Evolutionary conservation across 805 yeast species (phyloP).

Genomic region (Wickerhamomyces mucosus): DNA sequence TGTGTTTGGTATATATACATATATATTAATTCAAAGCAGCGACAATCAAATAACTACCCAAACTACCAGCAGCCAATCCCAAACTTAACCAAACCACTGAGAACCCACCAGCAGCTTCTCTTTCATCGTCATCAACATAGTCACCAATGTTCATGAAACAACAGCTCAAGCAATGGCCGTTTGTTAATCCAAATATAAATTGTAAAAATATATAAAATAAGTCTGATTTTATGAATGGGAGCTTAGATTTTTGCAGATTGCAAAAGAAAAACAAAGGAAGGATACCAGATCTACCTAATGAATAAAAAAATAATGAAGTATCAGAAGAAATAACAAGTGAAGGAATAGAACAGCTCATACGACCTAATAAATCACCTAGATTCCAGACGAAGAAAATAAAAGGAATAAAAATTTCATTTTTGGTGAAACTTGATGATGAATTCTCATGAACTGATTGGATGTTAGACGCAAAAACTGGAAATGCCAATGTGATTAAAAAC

Average conservation of each 20-base stretch:
- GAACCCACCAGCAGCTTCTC: conserved; percentile 92
- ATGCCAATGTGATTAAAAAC: conserved; percentile 64
- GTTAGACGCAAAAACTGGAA: conserved; percentile 84
- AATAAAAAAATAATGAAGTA: conserved; percentile 37
- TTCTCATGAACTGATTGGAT: conserved; percentile 40
- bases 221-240: conserved; percentile 42
- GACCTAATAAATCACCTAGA: conserved; percentile 74
- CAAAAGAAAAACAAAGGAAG: conserved; percentile 69
- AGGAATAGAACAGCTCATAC: conserved; percentile 52
- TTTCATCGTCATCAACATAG: conserved; percentile 53
- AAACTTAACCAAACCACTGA: conserved; percentile 69
- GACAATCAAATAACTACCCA: conserved; percentile 63
- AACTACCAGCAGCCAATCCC: conserved; percentile 74
- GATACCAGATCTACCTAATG: conserved; percentile 46
- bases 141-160: conserved; percentile 70
- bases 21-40: too few relatives aligned
- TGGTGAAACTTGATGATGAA: conserved; percentile 13
- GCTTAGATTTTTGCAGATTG: conserved; percentile 29
- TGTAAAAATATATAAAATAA: conserved; percentile 59
- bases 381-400: conserved; percentile 82
- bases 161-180: conserved; percentile 77
- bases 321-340: conserved; percentile 34
- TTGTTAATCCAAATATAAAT: conserved; percentile 73
- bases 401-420: conserved; percentile 50
- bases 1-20: too few relatives aligned